Evolutionary conservation across 495 filamentous ascomycete genomes (phyloP), one percentile per base, ranked within the genome.

Genomic region (Cladorrhinum samala): DNA sequence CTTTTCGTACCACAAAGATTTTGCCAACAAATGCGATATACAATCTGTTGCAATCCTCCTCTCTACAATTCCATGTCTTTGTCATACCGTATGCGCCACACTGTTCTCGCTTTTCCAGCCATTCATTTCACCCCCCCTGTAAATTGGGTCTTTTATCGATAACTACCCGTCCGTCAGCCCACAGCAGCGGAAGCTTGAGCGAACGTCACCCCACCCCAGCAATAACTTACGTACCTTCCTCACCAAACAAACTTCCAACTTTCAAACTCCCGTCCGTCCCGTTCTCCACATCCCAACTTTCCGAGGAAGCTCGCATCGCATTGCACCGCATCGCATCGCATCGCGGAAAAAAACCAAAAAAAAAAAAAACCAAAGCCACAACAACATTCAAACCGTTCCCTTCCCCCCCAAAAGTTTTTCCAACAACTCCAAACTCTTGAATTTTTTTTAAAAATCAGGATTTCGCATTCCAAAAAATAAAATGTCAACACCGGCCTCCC

Each of bases 401-500:
- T 20, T n/a, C 27, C 9, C 14, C 33, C 40, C 46, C n/a, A n/a
- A n/a, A n/a, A n/a, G n/a, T n/a, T 49, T 18, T 16, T 27, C 9
- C 46, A 39, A 21, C 46, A 49, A 21, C 46, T 13, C 27, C 46
- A 1, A 39, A n/a, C 46, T 49, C 46, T 27, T 42, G 23, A 24
- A n/a, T 27, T 27, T 18, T n/a, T n/a, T n/a, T n/a, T n/a, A 25
- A 20, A 18, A 49, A 25, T 17, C 46, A n/a, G n/a, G n/a, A n/a
- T n/a, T 33, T 20, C 46, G 17, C 7, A 27, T n/a, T 19, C 6
- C 52, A 6, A 24, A 2, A 44, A 18, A 30, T 41, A 47, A 49
- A 37, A 51, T 55, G 53, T 60, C 60, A 23, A 47, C 44, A 54
- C 21, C 37, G 21, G 50, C 45, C 25, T 40, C 43, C 43, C 57